Evolutionary conservation across 176 grass and related monocot genomes (phyloP), one percentile per base, ranked within the genome.

Genomic region (Oryza meridionalis): DNA sequence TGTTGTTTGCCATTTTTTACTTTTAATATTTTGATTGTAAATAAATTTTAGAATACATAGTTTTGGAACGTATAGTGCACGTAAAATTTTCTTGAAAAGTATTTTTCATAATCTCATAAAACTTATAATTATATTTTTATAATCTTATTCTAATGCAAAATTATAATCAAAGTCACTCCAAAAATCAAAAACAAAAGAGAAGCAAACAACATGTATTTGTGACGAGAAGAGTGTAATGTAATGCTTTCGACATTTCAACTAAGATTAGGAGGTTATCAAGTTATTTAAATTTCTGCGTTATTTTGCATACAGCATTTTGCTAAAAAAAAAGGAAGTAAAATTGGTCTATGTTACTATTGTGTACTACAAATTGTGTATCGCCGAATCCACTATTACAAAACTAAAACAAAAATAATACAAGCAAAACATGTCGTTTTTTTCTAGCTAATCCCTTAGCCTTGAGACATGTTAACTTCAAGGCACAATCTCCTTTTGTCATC

Each of bases 251-350:
- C 4, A 51, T 51, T 17, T 51, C 19, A 3, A 69, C 10, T 37
- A 17, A 40, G 67, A 11, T 40, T 44, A 72, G n/a, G 33, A 35
- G 33, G 33, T 35, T 35, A 35, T 35, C 4, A 5, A 35, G 4
- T 43, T n/a, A 22, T 6, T 37, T 17, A 3, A 76, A 58, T 37
- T 76, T 0, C 0, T 3, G 47, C 59, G 75, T 35, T 35, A 35
- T 35, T 35, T 35, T 5, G 33, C 33, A 35, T 35, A 35, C 5
- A 35, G 33, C 33, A 35, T 35, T 4, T 4, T 5, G 33, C 33
- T 35, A 35, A 35, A 65, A 73, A 83, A 83, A 35, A 65, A 73
- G 75, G 75, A 35, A 75, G 26, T 33, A 83, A 40, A 47, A 13
- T 24, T 65, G 40, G 73, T 24, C 55, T 49, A 59, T 47, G 21